phyloP scores from a whole-genome alignment of 208 protist species.

The Balamuthia mandrillaris region DNA sequence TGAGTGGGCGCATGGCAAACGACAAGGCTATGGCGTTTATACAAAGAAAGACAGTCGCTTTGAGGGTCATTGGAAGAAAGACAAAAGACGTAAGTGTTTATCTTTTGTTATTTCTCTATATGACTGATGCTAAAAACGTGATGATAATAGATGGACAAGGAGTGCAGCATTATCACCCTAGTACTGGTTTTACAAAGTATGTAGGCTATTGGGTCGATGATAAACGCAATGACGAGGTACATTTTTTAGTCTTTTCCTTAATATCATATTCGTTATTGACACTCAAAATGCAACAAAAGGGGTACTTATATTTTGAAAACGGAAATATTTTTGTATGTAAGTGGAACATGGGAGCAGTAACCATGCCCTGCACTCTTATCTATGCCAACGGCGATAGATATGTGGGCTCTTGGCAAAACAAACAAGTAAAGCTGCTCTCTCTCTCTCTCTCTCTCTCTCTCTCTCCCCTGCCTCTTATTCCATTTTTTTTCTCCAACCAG shows the following conservation, averaged over 20 bases:
- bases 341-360: not conserved
- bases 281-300: no score
- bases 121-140: no score
- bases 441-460: not conserved
- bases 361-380: not conserved
- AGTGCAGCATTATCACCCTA: not conserved
- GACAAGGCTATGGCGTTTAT: not conserved
- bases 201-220: slow-evolving; percentile 10
- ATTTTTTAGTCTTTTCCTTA: no score
- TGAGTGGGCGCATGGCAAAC: not conserved
- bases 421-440: not conserved
- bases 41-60: not conserved
- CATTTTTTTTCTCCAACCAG: no score
- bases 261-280: no score
- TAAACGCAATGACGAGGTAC: not conserved
- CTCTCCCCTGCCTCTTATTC: not conserved
- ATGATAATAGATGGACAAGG: not conserved
- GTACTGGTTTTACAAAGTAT: not conserved
- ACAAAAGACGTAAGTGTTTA: not conserved
- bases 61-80: not conserved
- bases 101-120: no score
- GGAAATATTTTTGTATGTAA: not conserved
- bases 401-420: not conserved
- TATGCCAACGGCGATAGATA: slow-evolving; percentile 22
- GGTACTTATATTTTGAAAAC: slow-evolving; percentile 20